phyloP scores from a whole-genome alignment of 2,329 filamentous ascomycete species.

The Verticillium zaregamsianum region DNA sequence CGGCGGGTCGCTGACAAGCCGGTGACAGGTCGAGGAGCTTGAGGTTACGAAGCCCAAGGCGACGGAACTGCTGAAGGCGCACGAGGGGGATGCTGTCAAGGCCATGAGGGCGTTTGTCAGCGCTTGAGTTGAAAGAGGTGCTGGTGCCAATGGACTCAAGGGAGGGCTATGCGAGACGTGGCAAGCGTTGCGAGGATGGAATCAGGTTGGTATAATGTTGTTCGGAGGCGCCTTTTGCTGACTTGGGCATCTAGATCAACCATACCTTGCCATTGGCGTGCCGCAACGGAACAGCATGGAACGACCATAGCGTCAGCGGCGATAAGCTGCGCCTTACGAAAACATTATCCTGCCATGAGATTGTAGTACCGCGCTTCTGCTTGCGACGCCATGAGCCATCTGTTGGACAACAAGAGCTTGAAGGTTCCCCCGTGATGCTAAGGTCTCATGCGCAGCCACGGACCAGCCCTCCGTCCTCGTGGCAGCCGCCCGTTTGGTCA shows the following conservation, averaged over 20 bases:
- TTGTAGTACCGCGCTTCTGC: neutral
- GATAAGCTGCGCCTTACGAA: neutral
- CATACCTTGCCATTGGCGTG: neutral
- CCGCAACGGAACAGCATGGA: neutral
- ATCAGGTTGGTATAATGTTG: neutral
- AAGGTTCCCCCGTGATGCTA: neutral
- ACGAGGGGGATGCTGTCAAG: slow-evolving; percentile 66
- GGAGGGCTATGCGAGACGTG: neutral
- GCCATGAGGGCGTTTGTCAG: slow-evolving; percentile 57
- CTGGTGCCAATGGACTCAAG: neutral
- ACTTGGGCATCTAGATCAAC: neutral
- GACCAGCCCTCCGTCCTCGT: neutral
- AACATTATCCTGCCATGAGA: neutral
- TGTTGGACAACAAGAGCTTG: neutral
- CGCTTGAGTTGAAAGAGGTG: slow-evolving; percentile 11
- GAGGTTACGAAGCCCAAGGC: slow-evolving; percentile 69
- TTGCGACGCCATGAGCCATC: neutral
- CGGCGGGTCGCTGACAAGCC: neutral
- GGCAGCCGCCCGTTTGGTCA: neutral
- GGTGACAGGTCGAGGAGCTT: slow-evolving; percentile 59
- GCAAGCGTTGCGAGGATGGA: neutral
- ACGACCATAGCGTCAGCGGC: neutral
- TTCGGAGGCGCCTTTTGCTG: neutral
- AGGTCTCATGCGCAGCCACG: neutral
- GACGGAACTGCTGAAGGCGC: slow-evolving; percentile 66